These are phyloP conservation scores for Taphrina populina DNA, from an alignment of 1,139 yeast species.

Conservation along the genomic window DNA sequence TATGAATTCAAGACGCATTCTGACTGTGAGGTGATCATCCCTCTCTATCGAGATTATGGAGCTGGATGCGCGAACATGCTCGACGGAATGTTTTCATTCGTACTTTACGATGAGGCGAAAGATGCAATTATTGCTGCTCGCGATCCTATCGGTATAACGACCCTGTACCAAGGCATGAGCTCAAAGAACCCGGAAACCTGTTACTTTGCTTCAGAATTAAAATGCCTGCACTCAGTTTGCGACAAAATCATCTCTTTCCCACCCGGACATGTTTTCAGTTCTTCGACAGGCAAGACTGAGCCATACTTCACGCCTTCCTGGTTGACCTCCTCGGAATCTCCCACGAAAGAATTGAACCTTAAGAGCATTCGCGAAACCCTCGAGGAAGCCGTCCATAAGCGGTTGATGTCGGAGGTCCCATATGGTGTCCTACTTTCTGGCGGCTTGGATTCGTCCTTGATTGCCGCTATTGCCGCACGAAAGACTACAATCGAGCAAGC, in stretches of 20 bases:
- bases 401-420: constrained; percentile 99
- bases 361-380: constrained; percentile 70
- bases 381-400: constrained; percentile 95
- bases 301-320: constrained; percentile 90
- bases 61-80: constrained; percentile 85
- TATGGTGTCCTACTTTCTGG: constrained; percentile 96
- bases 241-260: constrained; percentile 92
- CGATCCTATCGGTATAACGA: constrained; percentile 97
- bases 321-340: constrained; percentile 81
- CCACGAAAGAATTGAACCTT: constrained; percentile 72
- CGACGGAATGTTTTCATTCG: constrained; percentile 99
- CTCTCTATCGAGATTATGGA: constrained; percentile 81
- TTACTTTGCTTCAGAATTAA: constrained; percentile 89
- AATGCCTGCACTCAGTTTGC: constrained; percentile 91
- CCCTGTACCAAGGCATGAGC: constrained; percentile 89
- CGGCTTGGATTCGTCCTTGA: constrained; percentile 92
- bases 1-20: constrained; percentile 81
- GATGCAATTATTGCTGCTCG: constrained; percentile 95
- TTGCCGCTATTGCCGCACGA: constrained; percentile 94
- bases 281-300: constrained; percentile 76
- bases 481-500: constrained; percentile 60
- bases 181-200: constrained; percentile 70
- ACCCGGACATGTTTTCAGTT: constrained; percentile 96
- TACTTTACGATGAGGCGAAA: constrained; percentile 72
- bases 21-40: constrained; percentile 97